These are phyloP conservation scores for Neofusicoccum laricinum DNA, from an alignment of 2,329 filamentous ascomycete species.

Conservation along the genomic window DNA sequence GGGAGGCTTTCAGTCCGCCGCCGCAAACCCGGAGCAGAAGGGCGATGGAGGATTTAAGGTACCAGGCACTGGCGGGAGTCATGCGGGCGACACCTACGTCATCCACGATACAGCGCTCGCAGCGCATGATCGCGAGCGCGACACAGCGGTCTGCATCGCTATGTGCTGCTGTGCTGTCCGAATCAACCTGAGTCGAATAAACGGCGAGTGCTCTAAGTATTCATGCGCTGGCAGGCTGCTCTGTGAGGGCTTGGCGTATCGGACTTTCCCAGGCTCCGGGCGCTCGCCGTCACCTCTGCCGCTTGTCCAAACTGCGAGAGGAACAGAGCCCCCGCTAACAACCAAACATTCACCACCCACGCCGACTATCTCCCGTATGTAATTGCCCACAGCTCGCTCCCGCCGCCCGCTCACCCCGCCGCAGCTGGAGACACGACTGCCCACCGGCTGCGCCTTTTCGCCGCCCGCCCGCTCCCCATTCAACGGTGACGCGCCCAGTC, in stretches of 20 bases:
- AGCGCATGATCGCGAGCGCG: conserved; percentile 6
- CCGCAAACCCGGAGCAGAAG: background rate
- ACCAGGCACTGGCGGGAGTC: conserved; percentile 8
- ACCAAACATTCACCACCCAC: conserved; percentile 15
- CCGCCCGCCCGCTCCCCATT: conserved; percentile 9
- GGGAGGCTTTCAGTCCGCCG: background rate
- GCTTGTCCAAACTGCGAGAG: conserved; percentile 3
- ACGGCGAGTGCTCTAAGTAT: conserved; percentile 12
- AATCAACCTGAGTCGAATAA: background rate
- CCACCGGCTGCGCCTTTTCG: conserved; percentile 9
- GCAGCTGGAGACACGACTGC: conserved; percentile 14
- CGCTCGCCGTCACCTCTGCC: conserved; percentile 14
- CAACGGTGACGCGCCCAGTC: conserved; percentile 18
- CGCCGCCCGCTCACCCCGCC: conserved; percentile 8
- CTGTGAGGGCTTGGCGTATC: conserved; percentile 12
- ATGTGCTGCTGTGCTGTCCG: conserved; percentile 9
- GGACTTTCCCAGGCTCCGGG: conserved; percentile 16
- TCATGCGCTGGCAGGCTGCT: conserved; percentile 6
- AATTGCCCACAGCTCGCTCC: conserved; percentile 8
- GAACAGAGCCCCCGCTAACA: conserved; percentile 15
- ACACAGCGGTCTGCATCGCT: conserved; percentile 11
- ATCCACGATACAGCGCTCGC: conserved; percentile 1
- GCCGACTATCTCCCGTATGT: conserved; percentile 16
- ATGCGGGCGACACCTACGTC: conserved; percentile 12
- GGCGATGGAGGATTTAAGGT: conserved; percentile 12